Base-by-base conservation (phyloP, 495 filamentous ascomycete species). In the Parathielavia appendiculata region DNA sequence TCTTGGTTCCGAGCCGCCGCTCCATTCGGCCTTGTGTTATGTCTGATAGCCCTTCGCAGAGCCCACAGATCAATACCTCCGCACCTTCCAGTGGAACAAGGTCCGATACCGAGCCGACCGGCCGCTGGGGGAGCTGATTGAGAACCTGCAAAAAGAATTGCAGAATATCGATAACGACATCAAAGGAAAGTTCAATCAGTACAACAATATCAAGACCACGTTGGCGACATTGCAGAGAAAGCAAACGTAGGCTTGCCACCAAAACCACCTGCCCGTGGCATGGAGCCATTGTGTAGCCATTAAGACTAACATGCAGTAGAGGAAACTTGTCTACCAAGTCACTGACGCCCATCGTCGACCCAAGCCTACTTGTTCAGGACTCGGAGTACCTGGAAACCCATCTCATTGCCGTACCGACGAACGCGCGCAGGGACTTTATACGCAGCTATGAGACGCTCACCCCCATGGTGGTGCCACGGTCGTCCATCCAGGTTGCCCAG, bases 331-430 rank as follows among this genome's bases (percentile, higher is more conserved):
- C 92, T 32, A 96, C 91, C 58, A 92, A 90, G 65, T 96, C 92
- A 40, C 88, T 98, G 63, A 82, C 88, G n/a, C 83, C 89, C 2
- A 81, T 97, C 56, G 85, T 98, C 64, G 80, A 89, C 65, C 90
- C 92, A 19, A 77, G 77, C 53, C 71, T 86, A 55, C 79, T 97
- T 38, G 82, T 97, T 56, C 88, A 87, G 66, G 82, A 95, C 67
- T 96, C 91, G 44, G 95, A 98, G 75, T 97, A 96, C 76, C 83
- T 98, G 63, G 90, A 96, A 74, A 96, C 92, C 19, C 92, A 96
- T 66, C 83, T 98, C 12, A 76, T 97, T 62, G 93, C 87, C 30
- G 89, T 98, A 5, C 93, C 93, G 2, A 82, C 79, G 17, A 80
- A 81, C 61, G 75, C 85, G 54, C 79, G 83, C 55, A 95, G 95